A percentile compares a stretch with the other conserved stretches of the same genome.
Evolutionary conservation across 2,329 filamentous ascomycete species (phyloP).

Genomic region (Cyclaneusma minus): DNA sequence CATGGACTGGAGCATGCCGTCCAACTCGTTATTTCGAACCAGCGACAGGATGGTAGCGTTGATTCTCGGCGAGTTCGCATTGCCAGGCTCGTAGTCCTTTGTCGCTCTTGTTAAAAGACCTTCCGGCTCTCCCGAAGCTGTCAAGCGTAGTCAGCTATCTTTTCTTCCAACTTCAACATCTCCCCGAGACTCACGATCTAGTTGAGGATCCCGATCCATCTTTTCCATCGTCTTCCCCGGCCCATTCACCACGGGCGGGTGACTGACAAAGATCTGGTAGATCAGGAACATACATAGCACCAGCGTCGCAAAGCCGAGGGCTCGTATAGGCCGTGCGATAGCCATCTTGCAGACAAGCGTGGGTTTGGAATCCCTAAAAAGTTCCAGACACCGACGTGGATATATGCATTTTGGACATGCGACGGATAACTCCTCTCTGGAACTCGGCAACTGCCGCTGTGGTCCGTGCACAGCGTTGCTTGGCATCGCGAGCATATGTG

Average conservation of each 20-base stretch:
- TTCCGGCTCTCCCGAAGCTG: conserved; percentile 72
- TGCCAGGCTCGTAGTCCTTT: conserved; percentile 63
- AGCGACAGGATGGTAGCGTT: conserved; percentile 86
- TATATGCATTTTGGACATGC: conserved; percentile 1
- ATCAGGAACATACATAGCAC: conserved; percentile 66
- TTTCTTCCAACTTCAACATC: conserved; percentile 4
- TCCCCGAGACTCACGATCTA: conserved; percentile 65
- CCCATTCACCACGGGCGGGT: conserved; percentile 23
- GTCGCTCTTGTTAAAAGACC: conserved; percentile 60
- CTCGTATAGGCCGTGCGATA: conserved; percentile 70
- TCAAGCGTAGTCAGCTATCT: conserved; percentile 1
- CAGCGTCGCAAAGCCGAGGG: conserved; percentile 56
- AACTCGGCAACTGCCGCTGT: conserved; percentile 4
- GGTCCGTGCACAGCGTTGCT: conserved; percentile 3
- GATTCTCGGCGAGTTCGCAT: conserved; percentile 64
- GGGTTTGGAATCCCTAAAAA: conserved; percentile 5
- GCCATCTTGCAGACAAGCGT: conserved; percentile 45
- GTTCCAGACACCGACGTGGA: not conserved
- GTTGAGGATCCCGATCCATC: conserved; percentile 66
- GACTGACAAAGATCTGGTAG: conserved; percentile 54
- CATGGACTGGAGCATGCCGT: conserved; percentile 79
- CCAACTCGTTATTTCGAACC: conserved; percentile 81
- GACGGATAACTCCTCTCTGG: conserved; percentile 1
- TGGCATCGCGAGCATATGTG: not conserved
- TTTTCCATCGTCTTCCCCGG: conserved; percentile 34